These are phyloP conservation scores for Pseudogymnoascus destructans DNA, from an alignment of 2,329 filamentous ascomycete genomes.

Conservation along the genomic window DNA sequence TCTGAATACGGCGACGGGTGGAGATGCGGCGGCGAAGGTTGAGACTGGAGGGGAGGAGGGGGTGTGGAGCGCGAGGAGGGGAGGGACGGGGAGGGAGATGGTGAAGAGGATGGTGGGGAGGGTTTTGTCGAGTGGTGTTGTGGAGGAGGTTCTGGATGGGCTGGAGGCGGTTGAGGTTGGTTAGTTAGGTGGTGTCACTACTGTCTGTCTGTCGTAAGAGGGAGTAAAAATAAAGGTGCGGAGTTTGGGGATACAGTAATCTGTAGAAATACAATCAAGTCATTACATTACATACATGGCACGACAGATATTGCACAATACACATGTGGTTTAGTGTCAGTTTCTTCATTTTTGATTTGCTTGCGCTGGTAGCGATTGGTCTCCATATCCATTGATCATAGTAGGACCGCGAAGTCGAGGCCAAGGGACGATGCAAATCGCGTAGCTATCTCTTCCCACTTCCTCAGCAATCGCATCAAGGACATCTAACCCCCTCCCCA, in stretches of 20 bases:
- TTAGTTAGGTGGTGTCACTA: constrained; percentile 24
- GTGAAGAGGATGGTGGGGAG: constrained; percentile 63
- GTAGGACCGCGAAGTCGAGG: not conserved
- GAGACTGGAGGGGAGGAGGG: constrained; percentile 43
- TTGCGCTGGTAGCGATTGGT: not conserved
- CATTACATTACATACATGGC: not conserved
- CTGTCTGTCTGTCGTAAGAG: not conserved
- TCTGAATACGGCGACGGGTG: constrained; percentile 41
- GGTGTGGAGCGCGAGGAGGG: constrained; percentile 76
- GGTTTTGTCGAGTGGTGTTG: constrained; percentile 68
- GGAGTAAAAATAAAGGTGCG: not conserved
- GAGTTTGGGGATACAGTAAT: not conserved
- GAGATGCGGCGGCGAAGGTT: constrained; percentile 28
- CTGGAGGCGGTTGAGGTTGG: constrained; percentile 62
- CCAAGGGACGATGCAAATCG: not conserved
- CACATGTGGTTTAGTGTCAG: not conserved
- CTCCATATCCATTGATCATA: not conserved
- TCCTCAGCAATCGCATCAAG: not conserved
- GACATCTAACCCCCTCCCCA: not conserved
- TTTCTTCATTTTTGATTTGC: constrained; percentile 3
- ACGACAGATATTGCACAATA: not conserved
- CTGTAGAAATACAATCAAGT: not conserved
- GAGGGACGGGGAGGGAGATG: constrained; percentile 64
- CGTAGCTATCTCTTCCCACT: not conserved
- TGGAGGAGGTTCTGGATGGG: constrained; percentile 72